These are phyloP conservation scores for Vanderwaltozyma verrucispora DNA, from an alignment of 805 yeast genomes.

Conservation along the genomic window DNA sequence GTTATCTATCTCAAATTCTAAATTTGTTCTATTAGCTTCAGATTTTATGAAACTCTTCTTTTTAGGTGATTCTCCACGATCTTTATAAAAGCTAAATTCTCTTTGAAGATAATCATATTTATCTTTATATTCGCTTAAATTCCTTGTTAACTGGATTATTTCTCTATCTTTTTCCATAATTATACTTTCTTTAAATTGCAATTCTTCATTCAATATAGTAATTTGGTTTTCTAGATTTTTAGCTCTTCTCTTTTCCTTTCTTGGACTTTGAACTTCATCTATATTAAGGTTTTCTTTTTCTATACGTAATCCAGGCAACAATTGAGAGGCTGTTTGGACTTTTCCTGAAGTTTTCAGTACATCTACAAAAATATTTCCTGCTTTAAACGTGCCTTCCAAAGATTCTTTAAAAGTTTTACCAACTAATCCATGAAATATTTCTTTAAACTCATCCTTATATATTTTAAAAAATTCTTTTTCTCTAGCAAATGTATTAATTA, in stretches of 20 bases:
- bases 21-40: background rate
- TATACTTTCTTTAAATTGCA: conserved; percentile 13
- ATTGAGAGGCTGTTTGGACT: background rate
- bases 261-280: background rate
- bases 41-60: background rate
- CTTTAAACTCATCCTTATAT: conserved; percentile 25
- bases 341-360: background rate
- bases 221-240: conserved; percentile 8
- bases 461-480: conserved; percentile 25
- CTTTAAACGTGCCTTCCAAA: background rate
- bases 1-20: conserved; percentile 1
- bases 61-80: conserved; percentile 11
- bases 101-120: conserved; percentile 20
- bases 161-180: conserved; percentile 19
- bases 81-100: conserved; percentile 23
- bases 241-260: background rate
- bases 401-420: conserved; percentile 24
- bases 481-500: conserved; percentile 22
- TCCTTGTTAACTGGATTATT: conserved; percentile 13
- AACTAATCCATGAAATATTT: conserved; percentile 24
- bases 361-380: background rate
- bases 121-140: conserved; percentile 9
- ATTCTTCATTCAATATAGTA: conserved; percentile 8
- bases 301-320: background rate
- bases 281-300: background rate